Evolutionary conservation across 352 stramenopile species (phyloP).

Genomic region (Blastocystis sp.): DNA sequence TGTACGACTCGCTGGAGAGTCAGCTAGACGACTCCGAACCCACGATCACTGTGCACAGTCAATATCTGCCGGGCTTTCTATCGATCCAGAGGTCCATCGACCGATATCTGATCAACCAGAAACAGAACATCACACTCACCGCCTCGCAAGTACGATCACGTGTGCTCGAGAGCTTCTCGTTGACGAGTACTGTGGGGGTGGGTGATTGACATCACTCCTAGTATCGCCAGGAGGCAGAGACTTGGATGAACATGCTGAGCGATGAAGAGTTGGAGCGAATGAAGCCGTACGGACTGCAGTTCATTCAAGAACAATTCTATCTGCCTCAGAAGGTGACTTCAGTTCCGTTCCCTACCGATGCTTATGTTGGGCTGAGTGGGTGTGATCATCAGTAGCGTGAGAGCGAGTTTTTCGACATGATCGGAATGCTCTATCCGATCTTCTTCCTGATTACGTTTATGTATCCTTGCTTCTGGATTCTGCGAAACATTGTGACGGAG

Average conservation of each 20-base stretch:
- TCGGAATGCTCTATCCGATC: constrained; percentile 74
- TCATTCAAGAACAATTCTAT: constrained; percentile 31
- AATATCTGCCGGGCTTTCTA: background rate
- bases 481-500: constrained; percentile 79
- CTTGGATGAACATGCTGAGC: constrained; percentile 22
- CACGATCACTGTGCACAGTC: background rate
- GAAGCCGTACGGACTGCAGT: constrained; percentile 36
- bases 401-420: constrained; percentile 73
- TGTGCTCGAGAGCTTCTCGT: background rate
- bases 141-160: background rate
- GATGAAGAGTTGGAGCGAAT: constrained; percentile 45
- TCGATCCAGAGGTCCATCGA: constrained; percentile 16
- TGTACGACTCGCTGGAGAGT: constrained; percentile 21
- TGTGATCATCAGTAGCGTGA: background rate
- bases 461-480: constrained; percentile 77
- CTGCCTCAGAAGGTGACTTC: background rate
- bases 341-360: constrained; percentile 15
- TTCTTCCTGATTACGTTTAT: constrained; percentile 84
- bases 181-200: background rate
- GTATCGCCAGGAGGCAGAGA: background rate
- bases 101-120: constrained; percentile 32
- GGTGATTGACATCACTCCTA: background rate
- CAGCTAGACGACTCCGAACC: background rate
- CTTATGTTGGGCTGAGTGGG: background rate
- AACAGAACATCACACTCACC: background rate